Percentiles rank a stretch among this genome's conserved stretches.
Conservation (phyloP, 306 rosid species). For the Luffa acutangula region DNA sequence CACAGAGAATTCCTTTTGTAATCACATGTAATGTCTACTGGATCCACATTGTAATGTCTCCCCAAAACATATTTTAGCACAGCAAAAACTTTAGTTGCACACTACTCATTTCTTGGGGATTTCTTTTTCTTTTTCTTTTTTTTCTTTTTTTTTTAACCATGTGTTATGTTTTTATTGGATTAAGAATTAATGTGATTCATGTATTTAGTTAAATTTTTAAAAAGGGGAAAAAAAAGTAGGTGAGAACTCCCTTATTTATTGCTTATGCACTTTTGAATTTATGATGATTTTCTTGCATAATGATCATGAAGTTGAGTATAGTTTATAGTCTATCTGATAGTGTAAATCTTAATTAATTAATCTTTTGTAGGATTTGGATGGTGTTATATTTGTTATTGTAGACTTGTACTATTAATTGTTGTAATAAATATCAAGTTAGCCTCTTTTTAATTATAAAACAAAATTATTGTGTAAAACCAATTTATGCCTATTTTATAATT, state of each 20-base stretch:
- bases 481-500: not conserved
- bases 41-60: constrained; percentile 8
- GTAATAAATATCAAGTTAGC: not conserved
- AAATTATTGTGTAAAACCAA: not conserved
- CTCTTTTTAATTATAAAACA: too few relatives aligned
- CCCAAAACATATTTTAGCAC: not conserved
- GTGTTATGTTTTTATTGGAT: not conserved
- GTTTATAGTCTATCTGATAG: not conserved
- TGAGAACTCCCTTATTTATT: not conserved
- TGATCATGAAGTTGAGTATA: not conserved
- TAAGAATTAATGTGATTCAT: not conserved
- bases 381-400: too few relatives aligned
- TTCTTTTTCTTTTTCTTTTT: not conserved
- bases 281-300: not conserved
- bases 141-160: not conserved
- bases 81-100: not conserved
- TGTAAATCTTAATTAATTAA: too few relatives aligned
- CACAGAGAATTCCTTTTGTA: not conserved
- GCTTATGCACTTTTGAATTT: not conserved
- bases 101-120: not conserved
- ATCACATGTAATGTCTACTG: constrained; percentile 12
- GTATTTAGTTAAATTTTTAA: not conserved
- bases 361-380: not conserved
- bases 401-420: not conserved
- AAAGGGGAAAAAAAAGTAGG: not conserved